These are phyloP conservation scores for Plasmodium yoelii DNA, from an alignment of 169 alveolate species.

Conservation along the genomic window DNA sequence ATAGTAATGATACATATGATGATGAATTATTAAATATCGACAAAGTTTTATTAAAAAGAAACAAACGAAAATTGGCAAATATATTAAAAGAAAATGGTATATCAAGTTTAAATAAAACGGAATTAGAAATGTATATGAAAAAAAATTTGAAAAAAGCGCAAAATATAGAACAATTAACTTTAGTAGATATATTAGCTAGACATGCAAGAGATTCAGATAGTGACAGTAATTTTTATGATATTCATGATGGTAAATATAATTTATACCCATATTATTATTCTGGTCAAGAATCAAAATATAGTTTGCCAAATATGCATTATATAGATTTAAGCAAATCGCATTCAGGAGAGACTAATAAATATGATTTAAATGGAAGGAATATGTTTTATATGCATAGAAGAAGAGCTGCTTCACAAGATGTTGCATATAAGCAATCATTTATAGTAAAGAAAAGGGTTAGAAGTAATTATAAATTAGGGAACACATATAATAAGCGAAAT, in stretches of 20 bases:
- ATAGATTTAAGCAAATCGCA: neutral
- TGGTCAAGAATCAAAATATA: conserved; percentile 41
- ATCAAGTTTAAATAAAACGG: neutral
- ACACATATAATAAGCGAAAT: conserved; percentile 58
- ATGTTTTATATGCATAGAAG: conserved; percentile 51
- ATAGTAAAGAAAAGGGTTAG: conserved; percentile 39
- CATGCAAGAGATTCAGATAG: conserved; percentile 70
- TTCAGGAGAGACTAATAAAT: conserved; percentile 3
- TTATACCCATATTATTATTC: conserved; percentile 25
- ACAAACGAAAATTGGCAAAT: neutral
- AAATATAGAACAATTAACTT: conserved; percentile 23
- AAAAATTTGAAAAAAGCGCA: conserved; percentile 5
- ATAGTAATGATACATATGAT: conserved; percentile 3
- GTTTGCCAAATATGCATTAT: conserved; percentile 28
- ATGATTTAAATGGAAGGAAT: conserved; percentile 22
- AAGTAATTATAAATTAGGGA: conserved; percentile 44
- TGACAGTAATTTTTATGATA: conserved; percentile 36
- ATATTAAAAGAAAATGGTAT: neutral
- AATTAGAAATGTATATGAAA: conserved; percentile 22
- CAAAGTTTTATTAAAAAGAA: conserved; percentile 12
- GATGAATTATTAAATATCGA: conserved; percentile 24
- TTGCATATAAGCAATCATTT: conserved; percentile 28
- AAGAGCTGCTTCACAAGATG: conserved; percentile 75
- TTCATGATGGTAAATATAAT: conserved; percentile 28
- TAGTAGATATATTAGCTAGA: conserved; percentile 68